These are phyloP conservation scores for Heliosperma pusillum DNA, from an alignment of 148 eudicot species.

Conservation along the genomic window DNA sequence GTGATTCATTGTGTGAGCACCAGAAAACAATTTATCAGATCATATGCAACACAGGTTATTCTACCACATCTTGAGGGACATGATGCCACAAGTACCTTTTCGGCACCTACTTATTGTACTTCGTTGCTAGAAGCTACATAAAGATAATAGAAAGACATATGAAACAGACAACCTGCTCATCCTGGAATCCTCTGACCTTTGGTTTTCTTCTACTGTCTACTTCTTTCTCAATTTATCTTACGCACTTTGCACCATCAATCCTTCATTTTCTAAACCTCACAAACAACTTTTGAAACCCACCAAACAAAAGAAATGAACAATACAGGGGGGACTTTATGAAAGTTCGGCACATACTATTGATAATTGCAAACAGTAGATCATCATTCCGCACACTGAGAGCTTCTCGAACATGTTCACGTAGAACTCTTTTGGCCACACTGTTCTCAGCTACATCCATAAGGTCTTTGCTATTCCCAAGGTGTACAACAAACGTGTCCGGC, in stretches of 20 bases:
- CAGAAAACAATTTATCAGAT: neutral
- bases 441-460: conserved; percentile 92
- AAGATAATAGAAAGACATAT: neutral
- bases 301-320: neutral
- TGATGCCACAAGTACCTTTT: neutral
- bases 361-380: conserved; percentile 76
- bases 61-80: neutral
- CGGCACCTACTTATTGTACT: neutral
- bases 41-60: neutral
- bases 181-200: neutral
- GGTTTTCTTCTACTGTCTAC: neutral
- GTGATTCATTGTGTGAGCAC: neutral
- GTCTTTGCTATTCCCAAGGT: conserved; percentile 98
- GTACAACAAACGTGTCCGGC: conserved; percentile 94
- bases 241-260: neutral
- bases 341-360: conserved; percentile 63
- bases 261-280: neutral
- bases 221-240: neutral
- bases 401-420: conserved; percentile 89
- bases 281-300: neutral
- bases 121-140: neutral
- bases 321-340: neutral
- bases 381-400: conserved; percentile 88
- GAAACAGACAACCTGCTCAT: neutral
- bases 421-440: conserved; percentile 81